Percentiles rank a stretch among this genome's conserved stretches.
Conservation (phyloP, 1,284 basidiomycete species). For the Wolfiporia cocos region DNA sequence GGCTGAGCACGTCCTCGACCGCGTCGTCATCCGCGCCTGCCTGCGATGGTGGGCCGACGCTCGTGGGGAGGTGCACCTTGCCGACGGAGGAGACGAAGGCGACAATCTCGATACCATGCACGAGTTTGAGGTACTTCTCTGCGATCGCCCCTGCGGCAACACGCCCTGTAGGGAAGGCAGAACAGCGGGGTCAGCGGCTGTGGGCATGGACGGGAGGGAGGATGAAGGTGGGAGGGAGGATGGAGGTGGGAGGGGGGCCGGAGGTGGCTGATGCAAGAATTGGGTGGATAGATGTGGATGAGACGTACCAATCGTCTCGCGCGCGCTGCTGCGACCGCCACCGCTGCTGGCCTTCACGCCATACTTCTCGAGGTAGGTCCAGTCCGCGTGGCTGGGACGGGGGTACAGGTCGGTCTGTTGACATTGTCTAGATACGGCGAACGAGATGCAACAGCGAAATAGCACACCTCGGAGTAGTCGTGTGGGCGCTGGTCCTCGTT, state of each 20-base stretch:
- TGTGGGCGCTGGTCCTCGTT: constrained; percentile 99
- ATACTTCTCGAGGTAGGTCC: constrained; percentile 98
- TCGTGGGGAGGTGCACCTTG: constrained; percentile 76
- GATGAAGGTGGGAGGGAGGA: no score
- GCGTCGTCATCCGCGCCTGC: constrained; percentile 57
- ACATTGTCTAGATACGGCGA: not conserved
- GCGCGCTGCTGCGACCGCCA: constrained; percentile 89
- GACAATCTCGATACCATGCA: constrained; percentile 91
- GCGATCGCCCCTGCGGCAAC: constrained; percentile 98
- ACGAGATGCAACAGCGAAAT: not conserved
- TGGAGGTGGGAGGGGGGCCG: no score
- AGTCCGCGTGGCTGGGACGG: constrained; percentile 96
- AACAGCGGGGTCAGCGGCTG: no score
- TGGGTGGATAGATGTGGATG: not conserved
- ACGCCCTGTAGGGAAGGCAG: constrained; percentile 67
- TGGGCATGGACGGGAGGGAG: no score
- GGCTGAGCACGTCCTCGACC: constrained; percentile 73
- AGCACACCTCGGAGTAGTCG: constrained; percentile 81
- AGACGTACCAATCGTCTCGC: constrained; percentile 88
- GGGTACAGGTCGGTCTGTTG: constrained; percentile 86
- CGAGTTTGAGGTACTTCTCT: constrained; percentile 89
- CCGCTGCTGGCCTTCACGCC: constrained; percentile 96
- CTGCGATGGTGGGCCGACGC: constrained; percentile 34
- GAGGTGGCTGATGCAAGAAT: no score
- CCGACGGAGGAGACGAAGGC: constrained; percentile 97